Evolutionary conservation across 108 stramenopile genomes (phyloP).

Genomic region (Conticribra weissflogii): DNA sequence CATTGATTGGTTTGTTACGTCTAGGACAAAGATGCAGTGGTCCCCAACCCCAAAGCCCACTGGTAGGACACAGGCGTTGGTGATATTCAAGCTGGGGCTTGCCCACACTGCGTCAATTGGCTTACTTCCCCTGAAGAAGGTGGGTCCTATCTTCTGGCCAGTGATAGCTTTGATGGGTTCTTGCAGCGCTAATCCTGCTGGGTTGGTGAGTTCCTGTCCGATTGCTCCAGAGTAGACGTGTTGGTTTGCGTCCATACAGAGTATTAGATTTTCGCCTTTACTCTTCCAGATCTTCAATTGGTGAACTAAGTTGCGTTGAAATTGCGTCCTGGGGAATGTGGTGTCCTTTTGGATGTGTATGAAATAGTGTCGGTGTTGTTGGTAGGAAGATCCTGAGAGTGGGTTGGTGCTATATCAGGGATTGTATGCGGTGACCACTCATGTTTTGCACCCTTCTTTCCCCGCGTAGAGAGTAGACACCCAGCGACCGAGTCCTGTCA

Average conservation of each 20-base stretch:
- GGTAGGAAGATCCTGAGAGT: background rate
- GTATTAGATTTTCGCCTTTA: slow-evolving; percentile 7
- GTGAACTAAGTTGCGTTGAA: slow-evolving; percentile 6
- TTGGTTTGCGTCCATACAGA: slow-evolving; percentile 23
- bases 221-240: slow-evolving; percentile 11
- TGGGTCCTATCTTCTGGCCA: background rate
- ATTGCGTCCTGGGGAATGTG: slow-evolving; percentile 2
- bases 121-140: slow-evolving; percentile 16
- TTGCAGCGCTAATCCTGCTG: slow-evolving; percentile 1
- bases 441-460: slow-evolving; percentile 1
- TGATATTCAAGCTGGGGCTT: background rate
- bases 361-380: slow-evolving; percentile 18
- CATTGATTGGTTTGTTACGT: slow-evolving; percentile 3
- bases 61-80: slow-evolving; percentile 15
- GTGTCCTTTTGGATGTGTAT: background rate
- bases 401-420: slow-evolving; percentile 7
- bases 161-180: slow-evolving; percentile 14
- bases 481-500: slow-evolving; percentile 6
- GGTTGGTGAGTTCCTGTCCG: slow-evolving; percentile 1
- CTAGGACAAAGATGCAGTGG: slow-evolving; percentile 9
- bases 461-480: slow-evolving; percentile 1
- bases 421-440: slow-evolving; percentile 11
- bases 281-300: slow-evolving; percentile 3
- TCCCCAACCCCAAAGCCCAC: slow-evolving; percentile 21
- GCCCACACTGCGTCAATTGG: slow-evolving; percentile 29